Percentiles rank a stretch among this genome's conserved stretches.
Conservation (phyloP, 2,329 filamentous ascomycete genomes). For the Rhinocladiella similis region DNA sequence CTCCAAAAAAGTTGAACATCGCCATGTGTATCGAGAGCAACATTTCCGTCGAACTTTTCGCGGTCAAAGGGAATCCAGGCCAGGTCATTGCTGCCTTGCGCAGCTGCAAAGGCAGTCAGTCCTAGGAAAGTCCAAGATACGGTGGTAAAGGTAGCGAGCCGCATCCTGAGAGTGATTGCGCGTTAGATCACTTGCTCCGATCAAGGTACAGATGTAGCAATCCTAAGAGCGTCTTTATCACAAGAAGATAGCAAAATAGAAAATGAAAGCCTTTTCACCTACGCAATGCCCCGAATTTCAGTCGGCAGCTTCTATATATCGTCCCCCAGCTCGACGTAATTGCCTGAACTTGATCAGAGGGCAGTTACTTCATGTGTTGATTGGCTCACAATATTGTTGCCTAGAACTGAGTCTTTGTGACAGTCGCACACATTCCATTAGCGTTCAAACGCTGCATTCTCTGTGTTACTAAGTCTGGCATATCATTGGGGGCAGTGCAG, state of each 20-base stretch:
- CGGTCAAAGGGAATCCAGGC: constrained; percentile 3
- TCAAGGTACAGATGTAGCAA: background rate
- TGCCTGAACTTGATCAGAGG: background rate
- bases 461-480: background rate
- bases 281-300: background rate
- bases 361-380: background rate
- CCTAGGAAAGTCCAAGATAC: background rate
- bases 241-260: background rate
- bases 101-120: background rate
- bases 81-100: constrained; percentile 2
- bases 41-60: constrained; percentile 3
- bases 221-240: background rate
- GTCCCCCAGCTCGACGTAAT: background rate
- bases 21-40: constrained; percentile 3
- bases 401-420: background rate
- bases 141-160: background rate
- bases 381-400: background rate
- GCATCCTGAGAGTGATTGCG: background rate
- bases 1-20: constrained; percentile 9
- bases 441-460: no score
- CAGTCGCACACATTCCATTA: background rate
- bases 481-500: background rate
- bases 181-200: background rate
- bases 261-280: constrained; percentile 3
- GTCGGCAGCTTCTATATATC: background rate